These are phyloP conservation scores for Petrea volubilis DNA, from an alignment of 257 asterid species.

Conservation along the genomic window DNA sequence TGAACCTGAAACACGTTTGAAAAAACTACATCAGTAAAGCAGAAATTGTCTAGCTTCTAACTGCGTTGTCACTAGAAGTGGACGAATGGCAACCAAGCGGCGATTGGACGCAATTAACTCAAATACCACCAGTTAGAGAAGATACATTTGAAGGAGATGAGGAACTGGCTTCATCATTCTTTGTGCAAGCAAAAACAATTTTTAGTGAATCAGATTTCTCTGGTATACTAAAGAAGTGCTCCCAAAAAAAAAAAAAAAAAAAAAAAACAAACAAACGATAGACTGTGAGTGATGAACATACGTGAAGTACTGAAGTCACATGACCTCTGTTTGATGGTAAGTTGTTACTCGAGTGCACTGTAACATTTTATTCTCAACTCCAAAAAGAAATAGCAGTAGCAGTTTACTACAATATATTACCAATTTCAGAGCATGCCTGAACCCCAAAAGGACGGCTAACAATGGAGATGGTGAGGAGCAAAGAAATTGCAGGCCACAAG, in stretches of 20 bases:
- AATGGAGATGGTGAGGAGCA: constrained; percentile 72
- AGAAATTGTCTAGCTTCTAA: constrained; percentile 16
- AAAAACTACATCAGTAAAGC: constrained; percentile 20
- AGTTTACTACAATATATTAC: constrained; percentile 41
- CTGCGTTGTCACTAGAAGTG: constrained; percentile 20
- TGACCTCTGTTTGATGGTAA: constrained; percentile 23
- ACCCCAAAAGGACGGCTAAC: constrained; percentile 63
- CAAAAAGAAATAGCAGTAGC: constrained; percentile 13
- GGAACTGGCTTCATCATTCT: constrained; percentile 3
- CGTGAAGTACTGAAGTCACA: not conserved
- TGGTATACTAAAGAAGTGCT: constrained; percentile 2
- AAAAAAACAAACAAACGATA: constrained; percentile 15
- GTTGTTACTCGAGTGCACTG: constrained; percentile 3
- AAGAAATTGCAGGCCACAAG: constrained; percentile 80
- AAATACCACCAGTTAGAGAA: not conserved
- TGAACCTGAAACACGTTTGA: constrained; percentile 60
- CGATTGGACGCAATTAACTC: not conserved
- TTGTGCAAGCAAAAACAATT: not conserved
- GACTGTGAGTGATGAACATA: constrained; percentile 15
- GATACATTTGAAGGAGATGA: not conserved
- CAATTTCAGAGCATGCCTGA: constrained; percentile 88
- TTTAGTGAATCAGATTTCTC: not conserved
- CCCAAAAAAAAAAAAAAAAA: too few relatives aligned
- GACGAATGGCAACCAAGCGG: constrained; percentile 19
- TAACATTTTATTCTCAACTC: constrained; percentile 9